Evolutionary conservation across 352 stramenopile genomes (phyloP).

Genomic region (Aphanomyces cochlioides): DNA sequence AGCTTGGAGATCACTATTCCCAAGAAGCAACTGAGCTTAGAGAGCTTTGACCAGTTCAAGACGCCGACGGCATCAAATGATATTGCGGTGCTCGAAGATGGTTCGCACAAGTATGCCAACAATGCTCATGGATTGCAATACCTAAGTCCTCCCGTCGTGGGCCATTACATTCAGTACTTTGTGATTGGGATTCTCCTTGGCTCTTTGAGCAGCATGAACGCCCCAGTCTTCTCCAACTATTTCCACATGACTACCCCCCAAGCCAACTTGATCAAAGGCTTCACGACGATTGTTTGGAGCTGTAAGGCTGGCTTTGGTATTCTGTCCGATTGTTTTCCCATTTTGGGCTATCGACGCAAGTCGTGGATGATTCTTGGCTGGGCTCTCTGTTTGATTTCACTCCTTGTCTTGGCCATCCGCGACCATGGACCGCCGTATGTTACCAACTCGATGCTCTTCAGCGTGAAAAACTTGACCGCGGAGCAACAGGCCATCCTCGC

Average conservation of each 20-base stretch:
- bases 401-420: neutral
- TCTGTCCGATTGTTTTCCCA: constrained; percentile 46
- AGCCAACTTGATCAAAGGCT: constrained; percentile 38
- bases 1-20: constrained; percentile 26
- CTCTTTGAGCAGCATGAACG: constrained; percentile 39
- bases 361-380: neutral
- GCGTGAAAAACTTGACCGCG: too few relatives aligned
- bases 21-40: too few relatives aligned
- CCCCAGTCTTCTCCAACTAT: constrained; percentile 49
- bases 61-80: too few relatives aligned
- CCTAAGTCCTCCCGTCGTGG: neutral
- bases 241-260: constrained; percentile 46
- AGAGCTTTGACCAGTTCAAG: too few relatives aligned
- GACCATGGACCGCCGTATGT: neutral
- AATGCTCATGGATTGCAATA: neutral
- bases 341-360: constrained; percentile 47
- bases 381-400: neutral
- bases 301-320: constrained; percentile 56
- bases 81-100: too few relatives aligned
- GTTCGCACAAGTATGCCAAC: too few relatives aligned
- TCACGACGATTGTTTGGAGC: constrained; percentile 45
- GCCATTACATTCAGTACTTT: constrained; percentile 34
- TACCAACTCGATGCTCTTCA: neutral
- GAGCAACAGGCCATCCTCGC: too few relatives aligned
- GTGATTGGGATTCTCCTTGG: constrained; percentile 46